Base-by-base conservation (phyloP, 116 monocot genomes). In the Zostera marina region DNA sequence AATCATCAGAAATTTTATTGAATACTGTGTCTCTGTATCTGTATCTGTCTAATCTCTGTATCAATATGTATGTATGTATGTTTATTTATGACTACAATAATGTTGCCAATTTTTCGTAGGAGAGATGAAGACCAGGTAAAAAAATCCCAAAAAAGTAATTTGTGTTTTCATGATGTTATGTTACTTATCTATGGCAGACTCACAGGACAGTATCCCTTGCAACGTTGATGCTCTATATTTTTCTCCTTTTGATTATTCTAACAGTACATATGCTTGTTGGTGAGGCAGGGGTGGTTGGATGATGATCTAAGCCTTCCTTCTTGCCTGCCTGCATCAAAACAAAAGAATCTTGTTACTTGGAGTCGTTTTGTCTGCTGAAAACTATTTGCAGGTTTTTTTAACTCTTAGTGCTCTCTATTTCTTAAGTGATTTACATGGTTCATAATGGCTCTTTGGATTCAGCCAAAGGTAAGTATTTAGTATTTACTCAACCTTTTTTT, bases 231-330 rank as follows among this genome's bases (percentile, higher is more conserved):
- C 20, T 51, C 20, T 21, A 51, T 51, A 20, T 51, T 19, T 19
- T 51, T 51, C 10, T 10, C 49, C n/a, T 21, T 13, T 45, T 51
- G 49, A 51, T 51, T 51, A 51, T 51, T 51, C 49, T 51, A 5
- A 51, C 20, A 20, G 49, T 51, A 51, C 49, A 51, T 10, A 20
- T 21, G 20, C 19, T 17, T 49, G n/a, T 17, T 17, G 20, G 20
- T n/a, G n/a, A n/a, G n/a, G n/a, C n/a, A 51, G 49, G 4, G 20
- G 49, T 8, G 19, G 44, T 19, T 49, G 49, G 49, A 49, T 49
- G 26, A 26, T 26, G 32, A 32, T 32, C 32, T 32, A 32, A 32
- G 5, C 49, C 2, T 51, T 15, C 3, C 16, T 2, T 1, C 49
- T 17, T 20, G 5, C 49, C 2, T 51, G 49, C 3, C 16, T 2